Base-by-base conservation (phyloP, 2,329 filamentous ascomycete genomes). In the Pezicula neosporulosa region DNA sequence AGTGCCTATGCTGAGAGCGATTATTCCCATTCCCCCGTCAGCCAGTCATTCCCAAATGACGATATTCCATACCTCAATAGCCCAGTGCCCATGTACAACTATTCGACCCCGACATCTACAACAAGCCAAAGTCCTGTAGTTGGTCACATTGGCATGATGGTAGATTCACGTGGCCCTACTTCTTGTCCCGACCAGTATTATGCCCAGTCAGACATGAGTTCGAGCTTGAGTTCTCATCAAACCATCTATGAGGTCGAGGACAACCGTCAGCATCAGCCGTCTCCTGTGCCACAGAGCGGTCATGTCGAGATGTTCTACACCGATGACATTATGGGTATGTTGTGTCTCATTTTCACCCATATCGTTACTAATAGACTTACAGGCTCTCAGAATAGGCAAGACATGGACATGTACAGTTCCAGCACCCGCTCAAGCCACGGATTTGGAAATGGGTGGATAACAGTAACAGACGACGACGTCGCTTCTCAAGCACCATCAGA, bases 141-240 rank as follows among this genome's bases (percentile, higher is more conserved):
- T 16, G 9, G 74, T 72, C 12, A 44, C 42, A 28, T 51, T 21
- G 56, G 57, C 52, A 75, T 83, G 56, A 75, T 83, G 64, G 73
- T 82, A 56, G 77, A 80, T 55, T 69, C 72, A 49, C 74, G 77
- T 57, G 77, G 76, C 13, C 78, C 80, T 38, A 81, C 78, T 4
- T 82, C 82, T 13, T 85, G 78, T 60, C 81, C 81, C n/a, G 76
- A 81, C 55, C 74, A 83, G 36, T 75, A 78, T 55, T 85, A 84
- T 59, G 73, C 78, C n/a, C 75, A 77, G 7, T 83, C 81, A 4
- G 82, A 85, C 60, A 76, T 76, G 49, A 76, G 78, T 63, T 83
- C 81, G 37, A 83, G 79, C 64, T 75, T 85, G 51, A 74, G 77
- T 57, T 82, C 81, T 27, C 81, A 84, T 58, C 73, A 77, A 57